Evolutionary conservation across 1,284 basidiomycete genomes (phyloP), one percentile per base, ranked within the genome.

Genomic region (Ceratobasidium papillatum): DNA sequence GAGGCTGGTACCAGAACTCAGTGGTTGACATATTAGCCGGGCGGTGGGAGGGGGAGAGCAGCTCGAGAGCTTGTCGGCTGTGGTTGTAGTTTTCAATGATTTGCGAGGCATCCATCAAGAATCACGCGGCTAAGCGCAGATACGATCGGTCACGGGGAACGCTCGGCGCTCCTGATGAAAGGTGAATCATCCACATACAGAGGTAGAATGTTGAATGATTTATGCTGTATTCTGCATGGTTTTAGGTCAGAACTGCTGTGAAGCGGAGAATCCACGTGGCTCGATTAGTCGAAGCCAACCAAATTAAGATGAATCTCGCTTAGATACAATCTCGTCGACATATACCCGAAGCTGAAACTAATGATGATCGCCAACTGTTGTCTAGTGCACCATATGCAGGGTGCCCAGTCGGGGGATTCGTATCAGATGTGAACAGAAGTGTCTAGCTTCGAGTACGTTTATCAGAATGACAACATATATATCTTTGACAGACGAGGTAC

Each of bases 1-100:
- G n/a, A 9, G 68, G 68, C 68, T 59, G 56, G 56, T 71, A 71
- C 68, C 68, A 71, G 12, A 71, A 34, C 27, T 59, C 54, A 8
- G 54, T 49, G 34, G 19, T 14, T 43, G 68, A 45, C 68, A 71
- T 71, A 25, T 56, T 56, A 56, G 36, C 65, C 38, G 65, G n/a
- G 22, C 52, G 65, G 47, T 7, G 25, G 68, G 56, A 30, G n/a
- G 51, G 19, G 61, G 25, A 41, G 61, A 52, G 36, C n/a, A 54
- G 38, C 66, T 71, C 54, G 54, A 58, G 68, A 63, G 52, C 65
- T n/a, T 12, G n/a, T 43, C 43, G 61, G 47, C 51, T 25, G 38
- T 49, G 68, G 52, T 12, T 27, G 47, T 32, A 32, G 45, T 71
- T 71, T 41, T 71, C 49, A 59, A 61, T 14, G 68, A 69, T 47